Evolutionary conservation across 108 stramenopile genomes (phyloP), one percentile per base, ranked within the genome.

Genomic region (Pseudonitzschia pungens): DNA sequence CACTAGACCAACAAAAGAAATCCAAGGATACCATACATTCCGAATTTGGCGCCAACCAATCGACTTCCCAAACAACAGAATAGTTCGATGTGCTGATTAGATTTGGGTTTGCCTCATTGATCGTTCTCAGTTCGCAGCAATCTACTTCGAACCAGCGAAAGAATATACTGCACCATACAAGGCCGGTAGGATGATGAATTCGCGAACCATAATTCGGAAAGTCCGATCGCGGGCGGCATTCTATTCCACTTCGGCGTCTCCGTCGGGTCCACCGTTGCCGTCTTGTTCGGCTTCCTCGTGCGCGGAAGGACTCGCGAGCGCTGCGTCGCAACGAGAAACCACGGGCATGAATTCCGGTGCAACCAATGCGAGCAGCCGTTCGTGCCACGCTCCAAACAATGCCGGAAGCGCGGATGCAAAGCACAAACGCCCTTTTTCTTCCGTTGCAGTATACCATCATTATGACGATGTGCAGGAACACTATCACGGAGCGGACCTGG

Each of bases 371-470:
- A n/a, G n/a, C n/a, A n/a, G n/a, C n/a, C n/a, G n/a, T n/a, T n/a
- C n/a, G n/a, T n/a, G n/a, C n/a, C n/a, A n/a, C n/a, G n/a, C n/a
- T n/a, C n/a, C n/a, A n/a, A n/a, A n/a, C n/a, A 59, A 14, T 14
- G 26, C 18, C 3, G 12, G 20, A 33, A 24, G n/a, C 24, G 0
- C 22, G 20, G 42, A 8, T 43, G 8, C 42, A 22, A 41, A 64
- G 22, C 63, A 68, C 24, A 52, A 52, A 22, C 50, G 67, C 29
- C 50, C 67, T 7, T 48, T 68, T 31, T 52, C 67, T n/a, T 52
- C 67, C 0, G 45, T 32, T 18, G 29, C 40, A 10, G 50, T 40
- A 15, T 68, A 40, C 8, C 44, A 68, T 18, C 51, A 50, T 22
- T 68, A 50, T 22, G 43, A 42, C 14, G 65, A 65, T n/a, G 57